Evolutionary conservation across 2,329 filamentous ascomycete genomes (phyloP), one percentile per base, ranked within the genome.

Genomic region (Bipolaris oryzae): DNA sequence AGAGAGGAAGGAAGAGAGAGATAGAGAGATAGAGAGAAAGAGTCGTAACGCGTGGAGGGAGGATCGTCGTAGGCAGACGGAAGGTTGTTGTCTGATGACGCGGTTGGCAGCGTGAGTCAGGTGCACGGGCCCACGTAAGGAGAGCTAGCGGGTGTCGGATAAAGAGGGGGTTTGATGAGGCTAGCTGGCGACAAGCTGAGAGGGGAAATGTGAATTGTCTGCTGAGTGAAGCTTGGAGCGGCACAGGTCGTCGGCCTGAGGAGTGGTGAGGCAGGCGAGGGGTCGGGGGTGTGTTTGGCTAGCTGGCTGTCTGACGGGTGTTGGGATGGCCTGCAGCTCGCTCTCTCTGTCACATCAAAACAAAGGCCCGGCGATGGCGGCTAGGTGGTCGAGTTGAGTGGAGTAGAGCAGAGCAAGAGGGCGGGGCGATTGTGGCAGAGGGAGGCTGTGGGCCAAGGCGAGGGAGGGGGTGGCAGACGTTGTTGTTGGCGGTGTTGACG

Each of bases 41-140:
- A 72, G 53, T 77, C 75, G 75, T 76, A 72, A 74, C 65, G 70
- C 74, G 75, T 76, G 67, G 64, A 72, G 55, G 74, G 62, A 71
- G 58, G 63, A 52, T 53, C 64, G 69, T 71, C 62, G 69, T 47
- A 51, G 54, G 67, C 58, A 67, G 70, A 68, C 68, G 65, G 66
- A 48, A 56, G 55, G 28, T 57, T 54, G 64, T 33, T 66, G 67
- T 68, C 63, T 62, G 64, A 60, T 67, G 63, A 67, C 62, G 68
- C 50, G 66, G 62, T 60, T 67, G 64, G 54, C 61, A 56, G 61
- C 42, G 68, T 72, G 74, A 76, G 72, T 76, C 73, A 76, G 67
- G 64, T 64, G 50, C 64, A 71, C 71, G 68, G 71, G 65, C 73
- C 72, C 71, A 62, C 60, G 50, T 23, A 45, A 49, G 45, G 61